phyloP scores from a whole-genome alignment of 768 basidiomycete species.

The Lyophyllum atratum region DNA sequence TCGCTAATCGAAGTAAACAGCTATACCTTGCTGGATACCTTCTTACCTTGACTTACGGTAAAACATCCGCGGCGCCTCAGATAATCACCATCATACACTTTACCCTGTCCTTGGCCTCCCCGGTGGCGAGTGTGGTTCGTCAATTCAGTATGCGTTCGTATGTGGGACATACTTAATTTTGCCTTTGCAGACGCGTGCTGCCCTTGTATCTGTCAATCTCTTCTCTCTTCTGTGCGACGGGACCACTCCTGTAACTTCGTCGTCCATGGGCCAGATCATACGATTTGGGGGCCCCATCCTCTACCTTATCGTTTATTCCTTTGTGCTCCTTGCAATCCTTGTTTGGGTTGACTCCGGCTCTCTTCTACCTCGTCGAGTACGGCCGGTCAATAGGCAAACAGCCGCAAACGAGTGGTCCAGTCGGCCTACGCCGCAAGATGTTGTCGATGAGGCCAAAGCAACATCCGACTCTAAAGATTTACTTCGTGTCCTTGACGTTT shows the following conservation, averaged over 20 bases:
- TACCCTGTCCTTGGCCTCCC: slow-evolving; percentile 65
- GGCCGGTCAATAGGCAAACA: slow-evolving; percentile 16
- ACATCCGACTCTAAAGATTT: slow-evolving; percentile 53
- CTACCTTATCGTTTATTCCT: slow-evolving; percentile 64
- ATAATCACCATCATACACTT: slow-evolving; percentile 72
- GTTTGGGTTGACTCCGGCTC: slow-evolving; percentile 77
- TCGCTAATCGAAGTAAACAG: slow-evolving; percentile 30
- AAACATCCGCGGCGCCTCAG: slow-evolving; percentile 49
- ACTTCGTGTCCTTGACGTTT: slow-evolving; percentile 62
- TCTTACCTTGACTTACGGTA: slow-evolving; percentile 72
- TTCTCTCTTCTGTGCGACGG: slow-evolving; percentile 76
- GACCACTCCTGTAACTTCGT: slow-evolving; percentile 41
- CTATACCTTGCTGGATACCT: slow-evolving; percentile 70
- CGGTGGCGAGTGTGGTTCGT: slow-evolving; percentile 68
- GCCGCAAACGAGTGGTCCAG: slow-evolving; percentile 6
- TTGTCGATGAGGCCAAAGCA: slow-evolving; percentile 51
- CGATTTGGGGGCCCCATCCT: slow-evolving; percentile 75
- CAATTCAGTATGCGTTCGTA: background rate
- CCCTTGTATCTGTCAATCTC: slow-evolving; percentile 75
- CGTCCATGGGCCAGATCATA: slow-evolving; percentile 53
- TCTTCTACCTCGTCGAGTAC: slow-evolving; percentile 41
- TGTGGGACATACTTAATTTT: background rate
- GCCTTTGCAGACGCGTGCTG: slow-evolving; percentile 56
- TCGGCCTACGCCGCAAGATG: slow-evolving; percentile 41
- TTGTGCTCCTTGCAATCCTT: slow-evolving; percentile 62